Conservation (phyloP, 1,139 yeast genomes). For the Candida sanyaensis region DNA sequence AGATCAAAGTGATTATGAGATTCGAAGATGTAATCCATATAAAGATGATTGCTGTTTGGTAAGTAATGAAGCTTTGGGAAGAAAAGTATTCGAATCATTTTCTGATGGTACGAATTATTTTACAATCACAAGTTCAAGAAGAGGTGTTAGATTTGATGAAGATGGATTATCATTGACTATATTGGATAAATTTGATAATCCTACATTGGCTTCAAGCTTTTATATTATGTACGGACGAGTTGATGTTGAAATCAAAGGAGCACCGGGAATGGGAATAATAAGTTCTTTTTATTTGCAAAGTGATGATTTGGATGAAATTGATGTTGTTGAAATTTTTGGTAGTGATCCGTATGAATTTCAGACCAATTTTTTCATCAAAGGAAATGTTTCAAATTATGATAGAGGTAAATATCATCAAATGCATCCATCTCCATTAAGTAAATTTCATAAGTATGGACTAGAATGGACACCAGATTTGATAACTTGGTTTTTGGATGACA, state of each 20-base stretch:
- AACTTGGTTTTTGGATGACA: conserved; percentile 35
- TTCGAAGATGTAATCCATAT: conserved; percentile 27
- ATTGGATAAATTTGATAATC: conserved; percentile 36
- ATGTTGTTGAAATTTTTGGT: conserved; percentile 47
- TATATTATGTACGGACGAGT: conserved; percentile 45
- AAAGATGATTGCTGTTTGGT: conserved; percentile 24
- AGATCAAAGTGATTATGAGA: conserved; percentile 11
- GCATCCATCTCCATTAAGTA: conserved; percentile 22
- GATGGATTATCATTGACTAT: conserved; percentile 23
- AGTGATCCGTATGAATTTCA: conserved; percentile 35
- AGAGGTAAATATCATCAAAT: conserved; percentile 37
- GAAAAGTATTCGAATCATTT: conserved; percentile 18
- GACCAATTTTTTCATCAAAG: conserved; percentile 48
- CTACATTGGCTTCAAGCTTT: conserved; percentile 36
- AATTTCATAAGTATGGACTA: conserved; percentile 31
- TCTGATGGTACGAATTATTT: conserved; percentile 14
- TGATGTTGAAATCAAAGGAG: conserved; percentile 40
- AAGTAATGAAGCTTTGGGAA: conserved; percentile 22
- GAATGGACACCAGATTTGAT: conserved; percentile 41
- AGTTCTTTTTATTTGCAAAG: conserved; percentile 47
- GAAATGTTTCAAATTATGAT: conserved; percentile 43
- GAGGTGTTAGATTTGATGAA: conserved; percentile 13
- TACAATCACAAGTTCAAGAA: conserved; percentile 12
- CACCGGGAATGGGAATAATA: conserved; percentile 44
- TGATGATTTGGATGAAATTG: conserved; percentile 51